A percentile compares a stretch with the other conserved stretches of the same genome.
phyloP scores from a whole-genome alignment of 768 basidiomycete species.

The Fistulinella prunicolor region DNA sequence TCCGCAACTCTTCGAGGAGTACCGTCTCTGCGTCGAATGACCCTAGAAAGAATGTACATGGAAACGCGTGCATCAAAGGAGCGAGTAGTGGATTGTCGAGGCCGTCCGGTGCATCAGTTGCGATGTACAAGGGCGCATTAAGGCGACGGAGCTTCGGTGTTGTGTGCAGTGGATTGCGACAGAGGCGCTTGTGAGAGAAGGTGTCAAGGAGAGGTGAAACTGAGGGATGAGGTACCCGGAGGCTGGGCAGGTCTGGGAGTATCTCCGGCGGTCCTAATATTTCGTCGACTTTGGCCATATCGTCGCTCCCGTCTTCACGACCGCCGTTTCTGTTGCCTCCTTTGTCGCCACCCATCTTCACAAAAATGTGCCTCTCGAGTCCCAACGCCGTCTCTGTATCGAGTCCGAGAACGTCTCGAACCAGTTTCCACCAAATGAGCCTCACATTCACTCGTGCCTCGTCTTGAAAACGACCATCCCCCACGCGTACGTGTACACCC shows the following conservation, averaged over 20 bases:
- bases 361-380: slow-evolving; percentile 20
- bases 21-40: slow-evolving; percentile 42
- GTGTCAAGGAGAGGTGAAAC: slow-evolving; percentile 23
- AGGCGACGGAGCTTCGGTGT: slow-evolving; percentile 34
- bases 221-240: slow-evolving; percentile 26
- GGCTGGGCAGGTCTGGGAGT: slow-evolving; percentile 17
- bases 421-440: slow-evolving; percentile 55
- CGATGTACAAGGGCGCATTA: slow-evolving; percentile 62
- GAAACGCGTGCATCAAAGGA: slow-evolving; percentile 52
- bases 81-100: slow-evolving; percentile 40
- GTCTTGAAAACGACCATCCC: slow-evolving; percentile 59
- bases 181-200: slow-evolving; percentile 24
- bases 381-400: slow-evolving; percentile 33
- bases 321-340: too few species aligned
- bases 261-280: slow-evolving; percentile 18
- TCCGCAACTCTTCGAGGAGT: slow-evolving; percentile 37
- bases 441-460: slow-evolving; percentile 42
- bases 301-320: not conserved
- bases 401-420: slow-evolving; percentile 47
- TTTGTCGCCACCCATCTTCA: not conserved
- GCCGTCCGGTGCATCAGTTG: slow-evolving; percentile 54
- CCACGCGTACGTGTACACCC: slow-evolving; percentile 65
- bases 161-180: slow-evolving; percentile 40
- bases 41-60: slow-evolving; percentile 57
- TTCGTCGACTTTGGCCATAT: not conserved